phyloP scores from a whole-genome alignment of 768 basidiomycete genomes.

The Tricholoma matsutake region DNA sequence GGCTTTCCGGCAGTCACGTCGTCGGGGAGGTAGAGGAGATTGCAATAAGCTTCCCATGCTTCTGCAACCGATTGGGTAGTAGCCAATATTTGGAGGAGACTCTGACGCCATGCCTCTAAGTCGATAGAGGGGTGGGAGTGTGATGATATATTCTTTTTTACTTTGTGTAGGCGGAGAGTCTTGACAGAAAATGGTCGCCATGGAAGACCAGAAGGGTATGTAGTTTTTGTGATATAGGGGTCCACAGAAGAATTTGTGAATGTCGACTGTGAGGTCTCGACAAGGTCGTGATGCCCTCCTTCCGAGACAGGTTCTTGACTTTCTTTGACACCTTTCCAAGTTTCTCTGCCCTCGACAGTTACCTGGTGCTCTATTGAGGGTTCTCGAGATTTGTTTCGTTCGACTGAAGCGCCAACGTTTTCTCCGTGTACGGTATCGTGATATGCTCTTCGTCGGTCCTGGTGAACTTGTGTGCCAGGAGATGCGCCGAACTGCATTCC shows the following conservation, averaged over 20 bases:
- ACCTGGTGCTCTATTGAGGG: neutral
- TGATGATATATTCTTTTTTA: neutral
- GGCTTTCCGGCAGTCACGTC: slow-evolving; percentile 18
- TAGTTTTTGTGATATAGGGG: slow-evolving; percentile 2
- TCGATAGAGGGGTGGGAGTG: slow-evolving; percentile 3
- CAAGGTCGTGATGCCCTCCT: neutral
- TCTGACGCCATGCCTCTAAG: slow-evolving; percentile 9
- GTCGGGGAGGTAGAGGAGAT: slow-evolving; percentile 29
- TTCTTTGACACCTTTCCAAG: neutral
- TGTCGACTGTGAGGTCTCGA: neutral
- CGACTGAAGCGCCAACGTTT: neutral
- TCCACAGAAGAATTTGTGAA: neutral
- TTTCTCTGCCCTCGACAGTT: neutral
- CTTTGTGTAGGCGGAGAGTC: neutral
- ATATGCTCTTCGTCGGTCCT: neutral
- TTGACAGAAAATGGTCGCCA: slow-evolving; percentile 19
- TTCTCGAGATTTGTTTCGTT: neutral
- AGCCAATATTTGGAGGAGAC: slow-evolving; percentile 18
- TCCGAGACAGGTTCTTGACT: neutral
- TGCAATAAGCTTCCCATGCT: slow-evolving; percentile 42
- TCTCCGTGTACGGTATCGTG: neutral
- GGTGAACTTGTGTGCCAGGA: neutral
- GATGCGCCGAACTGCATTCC: neutral
- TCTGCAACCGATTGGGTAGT: slow-evolving; percentile 20
- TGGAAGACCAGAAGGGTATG: slow-evolving; percentile 25